Conservation (phyloP, 78 protist genomes). For the Neovahlkampfia damariscottae region DNA sequence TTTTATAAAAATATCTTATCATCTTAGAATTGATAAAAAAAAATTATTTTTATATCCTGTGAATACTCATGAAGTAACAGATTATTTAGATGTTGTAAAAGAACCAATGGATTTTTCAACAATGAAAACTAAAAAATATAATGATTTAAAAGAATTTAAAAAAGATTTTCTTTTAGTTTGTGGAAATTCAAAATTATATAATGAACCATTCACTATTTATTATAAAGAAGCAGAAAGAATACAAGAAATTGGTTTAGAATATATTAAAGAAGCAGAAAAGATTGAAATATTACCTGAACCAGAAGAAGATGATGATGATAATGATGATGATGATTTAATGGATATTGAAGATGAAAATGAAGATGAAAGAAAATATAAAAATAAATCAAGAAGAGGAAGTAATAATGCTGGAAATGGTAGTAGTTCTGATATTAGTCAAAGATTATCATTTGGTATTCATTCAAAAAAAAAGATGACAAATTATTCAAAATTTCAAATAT, state of each 20-base stretch:
- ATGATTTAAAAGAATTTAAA: neutral
- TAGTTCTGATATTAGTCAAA: too few relatives aligned
- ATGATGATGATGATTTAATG: too few relatives aligned
- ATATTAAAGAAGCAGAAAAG: neutral
- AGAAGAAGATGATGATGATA: neutral
- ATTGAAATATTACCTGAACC: neutral
- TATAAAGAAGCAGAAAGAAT: neutral
- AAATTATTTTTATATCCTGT: slow-evolving; percentile 6
- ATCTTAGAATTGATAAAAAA: neutral
- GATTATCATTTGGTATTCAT: too few relatives aligned
- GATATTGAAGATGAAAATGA: too few relatives aligned
- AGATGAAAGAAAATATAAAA: too few relatives aligned
- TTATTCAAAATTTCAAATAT: too few relatives aligned
- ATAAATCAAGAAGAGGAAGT: too few relatives aligned
- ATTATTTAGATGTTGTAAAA: slow-evolving; percentile 1
- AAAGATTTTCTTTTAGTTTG: neutral
- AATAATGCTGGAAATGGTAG: too few relatives aligned
- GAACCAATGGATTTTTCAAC: slow-evolving; percentile 19
- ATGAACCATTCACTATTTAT: neutral
- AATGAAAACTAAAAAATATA: neutral
- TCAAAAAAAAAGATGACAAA: too few relatives aligned
- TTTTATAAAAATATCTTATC: too few relatives aligned
- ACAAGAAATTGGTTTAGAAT: neutral
- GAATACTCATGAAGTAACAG: neutral
- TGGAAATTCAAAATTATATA: neutral